Evolutionary conservation across 2,329 filamentous ascomycete genomes (phyloP).

Genomic region (Colletotrichum truncatum): DNA sequence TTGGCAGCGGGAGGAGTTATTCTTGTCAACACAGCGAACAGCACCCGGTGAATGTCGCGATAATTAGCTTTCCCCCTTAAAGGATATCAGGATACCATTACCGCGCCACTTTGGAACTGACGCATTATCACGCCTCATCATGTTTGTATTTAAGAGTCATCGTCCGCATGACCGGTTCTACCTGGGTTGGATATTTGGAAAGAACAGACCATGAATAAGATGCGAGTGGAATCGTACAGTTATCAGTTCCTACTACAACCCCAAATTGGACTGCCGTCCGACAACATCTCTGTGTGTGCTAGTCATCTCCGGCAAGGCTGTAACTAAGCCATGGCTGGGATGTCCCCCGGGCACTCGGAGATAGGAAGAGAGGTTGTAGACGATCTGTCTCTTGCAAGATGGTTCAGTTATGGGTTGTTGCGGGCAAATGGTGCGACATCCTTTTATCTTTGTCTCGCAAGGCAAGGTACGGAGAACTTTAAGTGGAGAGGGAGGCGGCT

Average conservation of each 20-base stretch:
- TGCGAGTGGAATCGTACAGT: neutral
- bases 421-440: constrained; percentile 14
- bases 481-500: constrained; percentile 7
- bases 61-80: neutral
- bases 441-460: constrained; percentile 13
- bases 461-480: neutral
- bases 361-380: neutral
- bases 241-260: too few species aligned
- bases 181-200: neutral
- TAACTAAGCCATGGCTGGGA: constrained; percentile 2
- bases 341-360: neutral
- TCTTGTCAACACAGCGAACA: too few species aligned
- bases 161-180: neutral
- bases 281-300: neutral
- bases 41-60: constrained; percentile 4
- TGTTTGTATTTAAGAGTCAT: neutral
- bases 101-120: neutral
- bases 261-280: neutral
- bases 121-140: neutral
- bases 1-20: neutral
- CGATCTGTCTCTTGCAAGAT: constrained; percentile 21
- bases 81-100: neutral
- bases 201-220: neutral
- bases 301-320: constrained; percentile 22
- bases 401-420: neutral